A percentile compares a stretch with the other conserved stretches of the same genome.
These are phyloP conservation scores for Tolypocladium pustulatum DNA, from an alignment of 2,329 filamentous ascomycete species.

Conservation along the genomic window DNA sequence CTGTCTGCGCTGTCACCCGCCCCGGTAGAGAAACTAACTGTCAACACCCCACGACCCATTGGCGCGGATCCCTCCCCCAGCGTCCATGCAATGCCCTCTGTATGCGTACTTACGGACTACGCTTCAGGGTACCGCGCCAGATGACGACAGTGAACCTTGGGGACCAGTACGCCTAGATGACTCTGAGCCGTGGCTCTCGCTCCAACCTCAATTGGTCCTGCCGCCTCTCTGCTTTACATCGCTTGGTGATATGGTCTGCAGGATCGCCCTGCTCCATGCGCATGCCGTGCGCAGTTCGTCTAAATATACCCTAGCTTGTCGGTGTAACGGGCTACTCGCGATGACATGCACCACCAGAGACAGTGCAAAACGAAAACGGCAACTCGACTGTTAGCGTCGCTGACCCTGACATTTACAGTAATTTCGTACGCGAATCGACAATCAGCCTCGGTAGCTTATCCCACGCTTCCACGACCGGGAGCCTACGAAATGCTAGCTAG, in stretches of 20 bases:
- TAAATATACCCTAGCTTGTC: background rate
- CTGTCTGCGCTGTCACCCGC: background rate
- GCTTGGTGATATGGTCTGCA: background rate
- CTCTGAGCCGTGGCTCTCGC: background rate
- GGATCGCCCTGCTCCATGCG: background rate
- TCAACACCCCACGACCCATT: background rate
- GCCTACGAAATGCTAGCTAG: background rate
- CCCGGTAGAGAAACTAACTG: background rate
- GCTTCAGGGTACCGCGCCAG: background rate
- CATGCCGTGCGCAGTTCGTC: background rate
- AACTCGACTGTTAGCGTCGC: background rate
- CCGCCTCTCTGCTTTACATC: background rate
- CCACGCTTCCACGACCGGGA: background rate
- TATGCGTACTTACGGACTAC: background rate
- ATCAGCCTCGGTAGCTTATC: background rate
- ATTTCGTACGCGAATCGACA: background rate
- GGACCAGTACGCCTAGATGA: background rate
- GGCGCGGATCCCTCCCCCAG: background rate
- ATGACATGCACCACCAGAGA: background rate
- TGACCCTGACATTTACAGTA: background rate
- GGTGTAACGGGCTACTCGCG: background rate
- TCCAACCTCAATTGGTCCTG: background rate
- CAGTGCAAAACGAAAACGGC: background rate
- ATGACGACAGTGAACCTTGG: background rate
- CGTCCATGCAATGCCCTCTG: background rate